A percentile compares a stretch with the other conserved stretches of the same genome.
phyloP scores from a whole-genome alignment of 2,329 filamentous ascomycete species.

The Beauveria sp. region DNA sequence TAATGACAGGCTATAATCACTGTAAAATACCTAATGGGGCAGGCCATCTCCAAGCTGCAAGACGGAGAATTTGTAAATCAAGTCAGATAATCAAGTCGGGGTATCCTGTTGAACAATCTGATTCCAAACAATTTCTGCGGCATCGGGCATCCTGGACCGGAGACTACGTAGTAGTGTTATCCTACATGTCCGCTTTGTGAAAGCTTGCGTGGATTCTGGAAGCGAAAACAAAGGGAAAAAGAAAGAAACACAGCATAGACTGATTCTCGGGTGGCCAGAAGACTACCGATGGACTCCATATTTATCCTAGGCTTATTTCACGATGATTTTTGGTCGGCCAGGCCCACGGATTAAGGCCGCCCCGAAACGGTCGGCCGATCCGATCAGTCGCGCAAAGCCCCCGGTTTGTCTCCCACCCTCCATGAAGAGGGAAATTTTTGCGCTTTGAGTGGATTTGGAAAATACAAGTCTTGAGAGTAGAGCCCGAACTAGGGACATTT shows the following conservation, averaged over 20 bases:
- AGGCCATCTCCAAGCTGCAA: not conserved
- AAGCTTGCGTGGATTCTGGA: not conserved
- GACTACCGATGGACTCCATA: too few relatives aligned
- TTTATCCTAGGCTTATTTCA: not conserved
- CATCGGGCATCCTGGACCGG: not conserved
- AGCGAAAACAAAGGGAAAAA: too few relatives aligned
- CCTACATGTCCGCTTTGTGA: not conserved
- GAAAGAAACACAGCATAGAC: too few relatives aligned
- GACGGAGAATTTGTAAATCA: not conserved
- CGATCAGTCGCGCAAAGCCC: not conserved
- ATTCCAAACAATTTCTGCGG: not conserved
- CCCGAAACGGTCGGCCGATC: constrained; percentile 6
- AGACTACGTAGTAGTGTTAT: too few relatives aligned
- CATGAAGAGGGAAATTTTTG: not conserved
- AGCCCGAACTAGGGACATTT: not conserved
- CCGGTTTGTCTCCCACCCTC: not conserved
- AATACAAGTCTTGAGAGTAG: not conserved
- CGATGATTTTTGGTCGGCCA: too few relatives aligned
- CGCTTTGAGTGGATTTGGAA: not conserved
- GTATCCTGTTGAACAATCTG: too few relatives aligned
- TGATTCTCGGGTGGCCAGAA: too few relatives aligned
- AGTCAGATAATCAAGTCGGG: not conserved
- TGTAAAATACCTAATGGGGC: not conserved
- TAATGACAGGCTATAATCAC: not conserved
- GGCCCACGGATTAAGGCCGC: not conserved